A percentile compares a stretch with the other conserved stretches of the same genome.
Evolutionary conservation across 1,139 yeast species (phyloP).

Genomic region (Geotrichum europaeum): DNA sequence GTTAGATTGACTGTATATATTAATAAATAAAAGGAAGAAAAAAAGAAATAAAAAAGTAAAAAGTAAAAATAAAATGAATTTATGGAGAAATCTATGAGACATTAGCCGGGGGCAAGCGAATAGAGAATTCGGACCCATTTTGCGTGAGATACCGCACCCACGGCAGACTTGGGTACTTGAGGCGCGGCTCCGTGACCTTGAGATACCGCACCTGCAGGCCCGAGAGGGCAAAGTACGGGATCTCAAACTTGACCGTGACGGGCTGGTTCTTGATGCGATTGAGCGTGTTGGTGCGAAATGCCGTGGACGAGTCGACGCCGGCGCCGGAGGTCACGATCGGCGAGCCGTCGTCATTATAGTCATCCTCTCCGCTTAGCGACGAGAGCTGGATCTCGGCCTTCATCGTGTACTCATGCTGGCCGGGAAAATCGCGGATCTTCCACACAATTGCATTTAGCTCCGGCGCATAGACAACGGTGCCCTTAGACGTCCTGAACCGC

Average conservation of each 20-base stretch:
- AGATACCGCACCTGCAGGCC: conserved; percentile 92
- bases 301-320: conserved; percentile 17
- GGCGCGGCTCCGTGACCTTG: conserved; percentile 77
- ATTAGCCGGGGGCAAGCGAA: conserved; percentile 42
- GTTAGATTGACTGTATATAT: neutral
- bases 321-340: conserved; percentile 17
- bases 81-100: neutral
- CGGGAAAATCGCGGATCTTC: conserved; percentile 82
- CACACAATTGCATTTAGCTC: conserved; percentile 73
- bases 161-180: conserved; percentile 85
- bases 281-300: conserved; percentile 15
- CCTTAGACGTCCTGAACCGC: conserved; percentile 66
- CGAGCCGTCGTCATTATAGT: conserved; percentile 31
- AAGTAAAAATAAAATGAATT: neutral
- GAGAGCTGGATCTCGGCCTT: conserved; percentile 81
- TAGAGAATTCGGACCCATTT: conserved; percentile 85
- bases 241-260: conserved; percentile 73
- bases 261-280: conserved; percentile 25
- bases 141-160: conserved; percentile 91
- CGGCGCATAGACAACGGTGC: conserved; percentile 85
- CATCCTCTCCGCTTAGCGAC: conserved; percentile 54
- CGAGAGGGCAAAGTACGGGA: conserved; percentile 89
- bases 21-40: neutral
- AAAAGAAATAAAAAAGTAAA: neutral
- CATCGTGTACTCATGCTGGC: conserved; percentile 82